phyloP scores from a whole-genome alignment of 768 basidiomycete species.

The Lactifluus rugatus region DNA sequence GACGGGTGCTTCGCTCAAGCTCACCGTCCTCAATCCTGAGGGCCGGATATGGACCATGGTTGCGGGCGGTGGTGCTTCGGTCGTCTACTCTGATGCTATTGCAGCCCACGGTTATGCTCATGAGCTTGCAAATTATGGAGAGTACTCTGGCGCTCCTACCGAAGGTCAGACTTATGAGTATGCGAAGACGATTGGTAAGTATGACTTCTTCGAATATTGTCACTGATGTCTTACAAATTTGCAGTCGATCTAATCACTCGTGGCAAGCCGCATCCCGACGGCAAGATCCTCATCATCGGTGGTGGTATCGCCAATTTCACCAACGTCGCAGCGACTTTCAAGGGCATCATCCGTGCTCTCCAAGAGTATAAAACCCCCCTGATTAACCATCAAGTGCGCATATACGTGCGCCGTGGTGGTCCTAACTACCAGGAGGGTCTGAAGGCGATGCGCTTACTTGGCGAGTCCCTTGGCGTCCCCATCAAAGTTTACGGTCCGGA shows the following conservation, averaged over 20 bases:
- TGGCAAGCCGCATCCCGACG: slow-evolving; percentile 68
- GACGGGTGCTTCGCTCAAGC: slow-evolving; percentile 95
- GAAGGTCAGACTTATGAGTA: slow-evolving; percentile 99
- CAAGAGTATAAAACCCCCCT: slow-evolving; percentile 86
- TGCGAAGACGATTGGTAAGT: slow-evolving; percentile 91
- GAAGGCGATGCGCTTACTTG: slow-evolving; percentile 97
- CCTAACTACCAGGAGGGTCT: slow-evolving; percentile 99
- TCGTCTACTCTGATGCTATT: slow-evolving; percentile 66
- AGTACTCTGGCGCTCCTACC: slow-evolving; percentile 97
- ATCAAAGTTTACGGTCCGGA: slow-evolving; percentile 97
- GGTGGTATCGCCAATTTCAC: slow-evolving; percentile 99
- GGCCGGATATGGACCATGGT: slow-evolving; percentile 99
- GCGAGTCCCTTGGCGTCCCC: slow-evolving; percentile 92
- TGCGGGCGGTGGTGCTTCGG: slow-evolving; percentile 84
- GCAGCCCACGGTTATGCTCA: slow-evolving; percentile 91
- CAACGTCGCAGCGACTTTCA: slow-evolving; percentile 98
- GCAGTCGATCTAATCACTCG: slow-evolving; percentile 91
- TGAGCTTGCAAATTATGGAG: slow-evolving; percentile 98
- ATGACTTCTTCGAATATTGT: not conserved
- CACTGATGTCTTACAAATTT: slow-evolving; percentile 5
- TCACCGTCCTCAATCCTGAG: slow-evolving; percentile 90
- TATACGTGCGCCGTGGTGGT: slow-evolving; percentile 96
- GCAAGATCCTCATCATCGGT: slow-evolving; percentile 99
- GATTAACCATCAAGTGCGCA: slow-evolving; percentile 77
- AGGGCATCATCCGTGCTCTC: slow-evolving; percentile 96